phyloP scores from a whole-genome alignment of 208 protist genomes.

The Naegleria fowleri region DNA sequence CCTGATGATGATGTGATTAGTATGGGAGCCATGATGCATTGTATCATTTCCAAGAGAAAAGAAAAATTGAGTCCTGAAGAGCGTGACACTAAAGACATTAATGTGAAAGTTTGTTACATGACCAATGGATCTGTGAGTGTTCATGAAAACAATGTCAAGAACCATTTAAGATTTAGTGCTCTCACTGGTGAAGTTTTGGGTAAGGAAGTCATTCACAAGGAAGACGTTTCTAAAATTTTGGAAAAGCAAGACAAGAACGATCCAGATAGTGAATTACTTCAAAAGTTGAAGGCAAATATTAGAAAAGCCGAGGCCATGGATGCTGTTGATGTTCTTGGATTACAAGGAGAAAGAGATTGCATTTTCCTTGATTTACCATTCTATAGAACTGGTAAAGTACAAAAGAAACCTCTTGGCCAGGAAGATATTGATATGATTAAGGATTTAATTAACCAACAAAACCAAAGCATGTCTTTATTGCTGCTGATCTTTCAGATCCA shows the following conservation, averaged over 20 bases:
- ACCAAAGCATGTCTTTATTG: slow-evolving; percentile 51
- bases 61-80: neutral
- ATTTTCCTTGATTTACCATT: slow-evolving; percentile 58
- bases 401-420: slow-evolving; percentile 52
- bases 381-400: slow-evolving; percentile 53
- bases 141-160: neutral
- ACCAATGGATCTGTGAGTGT: slow-evolving; percentile 31
- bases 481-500: slow-evolving; percentile 55
- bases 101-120: slow-evolving; percentile 37
- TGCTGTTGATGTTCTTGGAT: slow-evolving; percentile 31
- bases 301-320: slow-evolving; percentile 39
- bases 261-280: slow-evolving; percentile 20
- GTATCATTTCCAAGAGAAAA: slow-evolving; percentile 2
- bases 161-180: slow-evolving; percentile 24
- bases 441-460: slow-evolving; percentile 46
- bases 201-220: neutral
- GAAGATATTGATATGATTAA: slow-evolving; percentile 53
- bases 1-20: slow-evolving; percentile 65
- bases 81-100: neutral
- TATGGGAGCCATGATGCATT: slow-evolving; percentile 49
- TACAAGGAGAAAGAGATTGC: slow-evolving; percentile 7
- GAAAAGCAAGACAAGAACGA: neutral
- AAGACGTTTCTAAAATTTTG: neutral
- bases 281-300: slow-evolving; percentile 53
- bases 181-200: neutral